Base-by-base conservation (phyloP, 2,329 filamentous ascomycete genomes). In the Fusarium austroafricanum region DNA sequence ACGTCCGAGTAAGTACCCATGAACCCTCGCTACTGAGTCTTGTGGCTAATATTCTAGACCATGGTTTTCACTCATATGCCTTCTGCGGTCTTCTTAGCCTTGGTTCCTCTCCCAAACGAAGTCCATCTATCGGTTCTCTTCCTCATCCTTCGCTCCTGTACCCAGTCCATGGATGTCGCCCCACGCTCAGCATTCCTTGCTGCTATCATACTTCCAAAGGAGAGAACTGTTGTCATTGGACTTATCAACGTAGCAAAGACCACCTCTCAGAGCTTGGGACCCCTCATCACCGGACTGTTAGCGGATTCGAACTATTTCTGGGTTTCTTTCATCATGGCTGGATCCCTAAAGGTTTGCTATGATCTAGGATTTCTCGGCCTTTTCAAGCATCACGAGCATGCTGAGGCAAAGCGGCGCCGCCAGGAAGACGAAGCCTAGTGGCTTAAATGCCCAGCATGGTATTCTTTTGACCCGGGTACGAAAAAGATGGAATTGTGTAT, bases 31-130 rank as follows among this genome's bases (percentile, higher is more conserved):
- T 6, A 3, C 0, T 0, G 5, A n/a, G 60, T 15, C 12, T 15
- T n/a, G 4, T 5, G 23, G 61, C 42, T 57, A 8, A 55, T 28
- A 0, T 17, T 1, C 61, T 63, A 88, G 82, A 92, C 90, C 2
- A 93, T 93, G 90, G 89, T 91, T 10, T 91, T 92, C 72, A 92
- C 90, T 0, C 90, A 93, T 70, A 80, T 93, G 1, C 91, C 91
- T 0, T 91, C 89, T 0, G 83, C 90, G 10, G 77, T 92, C 26
- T 89, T 89, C 67, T 83, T 92, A 2, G 81, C 86, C 15, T 77
- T 92, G 20, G 87, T 93, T 21, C 86, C 88, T 0, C 71, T 89
- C 1, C 87, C 89, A 1, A 76, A 80, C 20, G 80, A 82, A 5
- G 78, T 88, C 1, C 80, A 80, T 12, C 63, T 89, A 7, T 84